Evolutionary conservation across 2,329 filamentous ascomycete genomes (phyloP), one percentile per base, ranked within the genome.

Genomic region (Colletotrichum trifolii): DNA sequence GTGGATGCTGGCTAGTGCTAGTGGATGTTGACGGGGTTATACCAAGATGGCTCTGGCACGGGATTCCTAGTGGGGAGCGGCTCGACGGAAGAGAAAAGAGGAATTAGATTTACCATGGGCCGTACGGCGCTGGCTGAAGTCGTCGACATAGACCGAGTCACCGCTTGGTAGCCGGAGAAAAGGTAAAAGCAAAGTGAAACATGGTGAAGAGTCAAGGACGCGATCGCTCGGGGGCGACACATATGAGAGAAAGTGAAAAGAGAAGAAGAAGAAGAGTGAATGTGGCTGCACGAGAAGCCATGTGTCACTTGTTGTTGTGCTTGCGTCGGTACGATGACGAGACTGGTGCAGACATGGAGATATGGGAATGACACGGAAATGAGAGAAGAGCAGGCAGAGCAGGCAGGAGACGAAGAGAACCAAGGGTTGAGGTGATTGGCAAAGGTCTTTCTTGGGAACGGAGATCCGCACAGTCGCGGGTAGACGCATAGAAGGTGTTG

Each of bases 61-160:
- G 57, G 8, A 47, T 38, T 33, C 46, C 58, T 45, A 53, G 61
- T 48, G 52, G 15, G 40, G 25, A 56, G 45, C 36, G 43, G 39
- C 39, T 45, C 38, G n/a, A 35, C 34, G 45, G 62, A 42, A 6
- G 62, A 65, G 62, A 25, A 65, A 65, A 56, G 58, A 65, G 62
- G 40, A 52, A 62, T 48, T 35, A 62, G 36, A 55, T 33, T 47
- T 43, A 12, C 35, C 45, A 43, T 47, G 38, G 52, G 52, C 47
- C 33, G 47, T 36, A 38, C 13, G 43, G 17, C 25, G 42, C 17
- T 25, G 34, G 34, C 8, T 25, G n/a, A 40, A 36, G 13, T 43
- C 40, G 25, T 11, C 34, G 10, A 9, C 11, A 15, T 11, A 39
- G 10, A 9, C 11, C 12, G 33, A 53, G 34, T 46, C 17, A 12